A percentile compares a stretch with the other conserved stretches of the same genome.
phyloP scores from a whole-genome alignment of 441 rosid species.

The Brassica hybrid region DNA sequence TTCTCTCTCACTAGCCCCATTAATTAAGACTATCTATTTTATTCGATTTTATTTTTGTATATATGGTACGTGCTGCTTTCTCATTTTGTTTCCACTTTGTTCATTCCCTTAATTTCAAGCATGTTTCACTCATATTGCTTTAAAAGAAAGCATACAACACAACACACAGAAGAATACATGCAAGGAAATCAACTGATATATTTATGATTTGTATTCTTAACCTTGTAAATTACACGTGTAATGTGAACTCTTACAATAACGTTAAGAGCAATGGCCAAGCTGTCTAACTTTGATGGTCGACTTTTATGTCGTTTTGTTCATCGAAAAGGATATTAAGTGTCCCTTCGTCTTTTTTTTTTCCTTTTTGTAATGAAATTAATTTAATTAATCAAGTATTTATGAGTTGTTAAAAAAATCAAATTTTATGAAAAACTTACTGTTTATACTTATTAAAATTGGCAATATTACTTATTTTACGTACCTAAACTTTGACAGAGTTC shows the following conservation, averaged over 20 bases:
- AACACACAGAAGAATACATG: background rate
- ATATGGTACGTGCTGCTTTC: background rate
- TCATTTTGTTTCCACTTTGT: constrained; percentile 6
- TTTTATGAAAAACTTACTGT: background rate
- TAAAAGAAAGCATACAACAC: background rate
- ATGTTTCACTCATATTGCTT: background rate
- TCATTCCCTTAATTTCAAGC: constrained; percentile 1
- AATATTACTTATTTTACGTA: background rate
- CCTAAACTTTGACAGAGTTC: background rate
- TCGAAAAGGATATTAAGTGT: constrained; percentile 7
- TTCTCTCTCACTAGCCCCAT: constrained; percentile 33
- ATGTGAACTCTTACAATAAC: constrained; percentile 12
- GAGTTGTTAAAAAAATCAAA: too few species aligned
- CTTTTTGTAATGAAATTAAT: background rate
- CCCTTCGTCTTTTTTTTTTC: background rate
- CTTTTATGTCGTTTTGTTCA: constrained; percentile 9
- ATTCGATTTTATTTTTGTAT: background rate
- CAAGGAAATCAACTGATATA: background rate
- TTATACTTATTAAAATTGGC: background rate
- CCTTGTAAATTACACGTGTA: constrained; percentile 14
- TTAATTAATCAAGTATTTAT: background rate
- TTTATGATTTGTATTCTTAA: constrained; percentile 12
- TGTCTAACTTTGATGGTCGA: constrained; percentile 18
- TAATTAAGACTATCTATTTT: constrained; percentile 1
- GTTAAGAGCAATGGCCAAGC: constrained; percentile 21